Evolutionary conservation across 2,329 filamentous ascomycete species (phyloP).

Genomic region (Periglandula ipomoeae): DNA sequence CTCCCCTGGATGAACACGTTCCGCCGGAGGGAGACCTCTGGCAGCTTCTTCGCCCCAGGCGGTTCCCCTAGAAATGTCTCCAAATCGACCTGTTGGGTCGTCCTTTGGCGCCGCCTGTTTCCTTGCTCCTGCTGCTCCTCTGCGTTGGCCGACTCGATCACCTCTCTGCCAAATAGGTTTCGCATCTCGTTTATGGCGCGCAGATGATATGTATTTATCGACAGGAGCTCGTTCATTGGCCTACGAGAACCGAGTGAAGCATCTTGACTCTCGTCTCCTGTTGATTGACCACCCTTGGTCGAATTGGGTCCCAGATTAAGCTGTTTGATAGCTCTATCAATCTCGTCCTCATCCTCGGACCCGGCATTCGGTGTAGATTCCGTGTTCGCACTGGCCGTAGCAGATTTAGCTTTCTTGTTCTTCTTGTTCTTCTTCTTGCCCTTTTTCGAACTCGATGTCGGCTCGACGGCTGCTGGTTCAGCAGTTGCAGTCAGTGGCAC

Average conservation of each 20-base stretch:
- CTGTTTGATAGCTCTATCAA: conserved; percentile 44
- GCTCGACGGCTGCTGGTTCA: conserved; percentile 17
- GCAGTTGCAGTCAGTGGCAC: conserved; percentile 14
- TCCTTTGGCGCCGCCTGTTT: conserved; percentile 22
- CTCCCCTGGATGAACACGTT: conserved; percentile 84
- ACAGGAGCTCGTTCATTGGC: conserved; percentile 32
- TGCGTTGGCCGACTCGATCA: conserved; percentile 43
- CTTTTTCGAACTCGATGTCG: conserved; percentile 16
- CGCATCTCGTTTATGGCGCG: conserved; percentile 90
- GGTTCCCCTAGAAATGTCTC: conserved; percentile 46
- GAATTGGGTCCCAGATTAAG: conserved; percentile 18
- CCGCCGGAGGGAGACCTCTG: conserved; percentile 61
- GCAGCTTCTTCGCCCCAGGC: conserved; percentile 50
- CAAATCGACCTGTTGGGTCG: conserved; percentile 44
- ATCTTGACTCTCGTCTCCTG: conserved; percentile 8
- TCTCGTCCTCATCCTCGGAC: conserved; percentile 37
- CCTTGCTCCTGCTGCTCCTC: conserved; percentile 38
- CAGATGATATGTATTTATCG: conserved; percentile 58
- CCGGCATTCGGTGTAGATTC: conserved; percentile 11
- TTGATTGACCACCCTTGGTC: neutral
- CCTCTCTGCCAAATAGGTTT: conserved; percentile 45
- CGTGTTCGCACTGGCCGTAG: conserved; percentile 16
- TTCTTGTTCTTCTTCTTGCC: conserved; percentile 29
- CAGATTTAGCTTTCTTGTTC: conserved; percentile 26
- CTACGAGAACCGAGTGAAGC: conserved; percentile 7